phyloP scores from a whole-genome alignment of 2,329 filamentous ascomycete species.

The Phialemonium atrogriseum region DNA sequence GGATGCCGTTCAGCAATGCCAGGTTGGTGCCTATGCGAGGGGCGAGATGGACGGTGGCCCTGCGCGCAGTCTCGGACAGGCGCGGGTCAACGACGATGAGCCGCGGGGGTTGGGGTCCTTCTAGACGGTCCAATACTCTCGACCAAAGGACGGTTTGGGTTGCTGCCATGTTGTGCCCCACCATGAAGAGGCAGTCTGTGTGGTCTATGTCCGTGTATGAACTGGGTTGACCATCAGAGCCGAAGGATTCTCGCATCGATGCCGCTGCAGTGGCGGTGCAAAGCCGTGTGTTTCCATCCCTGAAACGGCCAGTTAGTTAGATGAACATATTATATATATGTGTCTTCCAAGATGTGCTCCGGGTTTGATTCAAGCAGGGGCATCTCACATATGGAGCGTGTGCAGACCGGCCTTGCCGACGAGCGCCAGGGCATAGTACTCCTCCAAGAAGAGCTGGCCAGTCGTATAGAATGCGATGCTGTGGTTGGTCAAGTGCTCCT shows the following conservation, averaged over 20 bases:
- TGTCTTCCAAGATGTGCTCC: no score
- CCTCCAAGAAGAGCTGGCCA: conserved; percentile 28
- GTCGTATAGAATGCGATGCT: conserved; percentile 29
- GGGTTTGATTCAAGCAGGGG: neutral
- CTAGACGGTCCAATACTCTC: conserved; percentile 23
- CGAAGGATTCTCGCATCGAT: conserved; percentile 28
- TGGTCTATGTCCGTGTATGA: conserved; percentile 26
- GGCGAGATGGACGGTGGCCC: conserved; percentile 24
- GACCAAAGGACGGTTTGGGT: conserved; percentile 29
- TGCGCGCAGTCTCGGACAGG: conserved; percentile 21
- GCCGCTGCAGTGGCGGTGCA: conserved; percentile 29
- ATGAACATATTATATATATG: no score
- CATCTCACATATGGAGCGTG: conserved; percentile 25
- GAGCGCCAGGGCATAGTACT: conserved; percentile 28
- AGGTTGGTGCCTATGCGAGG: conserved; percentile 26
- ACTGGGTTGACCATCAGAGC: conserved; percentile 26
- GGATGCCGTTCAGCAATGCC: conserved; percentile 27
- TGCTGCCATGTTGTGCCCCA: conserved; percentile 26
- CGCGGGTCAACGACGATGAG: conserved; percentile 27
- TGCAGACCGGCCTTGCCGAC: conserved; percentile 27
- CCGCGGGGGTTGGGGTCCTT: conserved; percentile 23
- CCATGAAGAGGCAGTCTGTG: conserved; percentile 26
- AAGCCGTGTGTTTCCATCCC: conserved; percentile 29
- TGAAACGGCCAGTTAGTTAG: conserved; percentile 7
- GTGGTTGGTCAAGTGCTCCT: conserved; percentile 22